phyloP scores from a whole-genome alignment of 345 rosid species.

The Cardamine chenopodiifolia region DNA sequence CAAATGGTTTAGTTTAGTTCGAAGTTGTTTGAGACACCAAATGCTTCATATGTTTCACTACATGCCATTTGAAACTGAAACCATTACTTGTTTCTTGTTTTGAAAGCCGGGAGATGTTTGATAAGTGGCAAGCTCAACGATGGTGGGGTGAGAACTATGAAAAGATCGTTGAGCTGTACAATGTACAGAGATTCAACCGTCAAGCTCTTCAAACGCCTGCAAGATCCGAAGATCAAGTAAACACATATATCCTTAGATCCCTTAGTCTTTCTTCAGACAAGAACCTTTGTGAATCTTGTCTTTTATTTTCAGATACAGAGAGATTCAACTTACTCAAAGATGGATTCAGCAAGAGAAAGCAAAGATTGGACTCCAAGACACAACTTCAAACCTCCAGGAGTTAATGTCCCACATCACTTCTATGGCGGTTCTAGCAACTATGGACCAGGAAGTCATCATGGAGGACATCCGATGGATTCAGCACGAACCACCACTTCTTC shows the following conservation, averaged over 20 bases:
- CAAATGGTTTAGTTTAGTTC: no score
- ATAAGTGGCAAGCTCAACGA: conserved; percentile 96
- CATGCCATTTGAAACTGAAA: conserved; percentile 7
- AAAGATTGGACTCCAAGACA: conserved; percentile 76
- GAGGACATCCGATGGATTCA: conserved; percentile 62
- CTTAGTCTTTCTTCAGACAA: conserved; percentile 2
- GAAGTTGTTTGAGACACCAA: neutral
- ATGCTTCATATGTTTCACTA: neutral
- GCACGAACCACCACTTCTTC: conserved; percentile 85
- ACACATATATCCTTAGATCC: neutral
- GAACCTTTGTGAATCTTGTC: neutral
- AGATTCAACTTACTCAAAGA: conserved; percentile 76
- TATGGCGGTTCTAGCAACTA: conserved; percentile 59
- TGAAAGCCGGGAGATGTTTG: conserved; percentile 92
- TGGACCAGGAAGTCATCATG: conserved; percentile 51
- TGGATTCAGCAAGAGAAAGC: conserved; percentile 72
- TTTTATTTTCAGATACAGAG: conserved; percentile 49
- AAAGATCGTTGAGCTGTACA: conserved; percentile 92
- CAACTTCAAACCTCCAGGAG: conserved; percentile 57
- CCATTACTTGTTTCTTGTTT: conserved; percentile 14
- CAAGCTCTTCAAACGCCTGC: conserved; percentile 94
- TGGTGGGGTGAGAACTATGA: conserved; percentile 99
- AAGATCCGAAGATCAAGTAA: conserved; percentile 89
- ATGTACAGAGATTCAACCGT: conserved; percentile 94
- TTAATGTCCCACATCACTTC: conserved; percentile 45